Conservation (phyloP, 768 basidiomycete species). For the Scleroderma bovista region DNA sequence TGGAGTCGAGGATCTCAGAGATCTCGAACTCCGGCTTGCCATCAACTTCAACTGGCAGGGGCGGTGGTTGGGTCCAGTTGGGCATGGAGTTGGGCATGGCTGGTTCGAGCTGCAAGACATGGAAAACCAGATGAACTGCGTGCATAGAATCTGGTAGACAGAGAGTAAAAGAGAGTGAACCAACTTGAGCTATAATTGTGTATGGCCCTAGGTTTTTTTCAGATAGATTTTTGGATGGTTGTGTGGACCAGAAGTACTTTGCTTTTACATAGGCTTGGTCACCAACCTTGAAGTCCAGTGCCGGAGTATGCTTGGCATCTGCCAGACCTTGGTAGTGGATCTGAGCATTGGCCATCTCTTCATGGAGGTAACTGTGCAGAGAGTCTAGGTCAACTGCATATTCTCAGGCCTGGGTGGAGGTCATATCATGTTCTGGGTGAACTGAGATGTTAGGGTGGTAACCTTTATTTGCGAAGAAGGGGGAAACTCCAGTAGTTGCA, state of each 20-base stretch:
- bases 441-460: slow-evolving; percentile 11
- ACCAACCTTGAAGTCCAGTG: slow-evolving; percentile 25
- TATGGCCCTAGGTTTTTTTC: slow-evolving; percentile 14
- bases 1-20: slow-evolving; percentile 10
- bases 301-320: slow-evolving; percentile 24
- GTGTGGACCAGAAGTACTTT: background rate
- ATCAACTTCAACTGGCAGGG: slow-evolving; percentile 3
- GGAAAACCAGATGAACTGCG: slow-evolving; percentile 5
- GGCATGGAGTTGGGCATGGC: slow-evolving; percentile 1
- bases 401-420: too few relatives aligned
- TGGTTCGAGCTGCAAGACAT: slow-evolving; percentile 2
- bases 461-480: slow-evolving; percentile 28
- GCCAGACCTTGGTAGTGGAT: slow-evolving; percentile 7
- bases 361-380: background rate
- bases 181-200: slow-evolving; percentile 14
- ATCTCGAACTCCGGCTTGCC: slow-evolving; percentile 12
- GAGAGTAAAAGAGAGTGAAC: slow-evolving; percentile 17
- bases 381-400: background rate
- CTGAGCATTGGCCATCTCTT: background rate
- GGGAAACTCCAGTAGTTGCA: slow-evolving; percentile 23
- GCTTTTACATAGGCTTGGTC: slow-evolving; percentile 10
- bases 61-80: slow-evolving; percentile 6
- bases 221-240: background rate
- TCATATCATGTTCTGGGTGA: too few relatives aligned
- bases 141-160: slow-evolving; percentile 14